Conservation (phyloP, 306 rosid genomes). For the Parietaria judaica region DNA sequence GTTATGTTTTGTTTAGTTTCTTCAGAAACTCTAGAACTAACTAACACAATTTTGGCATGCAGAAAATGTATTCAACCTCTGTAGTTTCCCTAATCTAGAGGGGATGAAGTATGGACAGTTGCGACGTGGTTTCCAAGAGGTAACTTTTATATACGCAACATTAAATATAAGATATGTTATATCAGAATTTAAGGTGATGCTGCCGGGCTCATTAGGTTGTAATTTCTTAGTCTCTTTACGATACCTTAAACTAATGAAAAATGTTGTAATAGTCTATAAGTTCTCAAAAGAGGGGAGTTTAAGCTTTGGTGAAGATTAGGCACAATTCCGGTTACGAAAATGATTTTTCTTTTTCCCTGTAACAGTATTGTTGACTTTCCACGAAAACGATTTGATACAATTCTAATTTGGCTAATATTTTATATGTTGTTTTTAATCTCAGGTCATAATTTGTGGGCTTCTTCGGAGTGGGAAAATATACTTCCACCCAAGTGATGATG, state of each 20-base stretch:
- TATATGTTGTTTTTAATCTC: slow-evolving; percentile 29
- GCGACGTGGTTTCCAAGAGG: slow-evolving; percentile 61
- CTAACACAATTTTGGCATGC: slow-evolving; percentile 28
- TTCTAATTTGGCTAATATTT: slow-evolving; percentile 10
- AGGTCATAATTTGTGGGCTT: slow-evolving; percentile 88
- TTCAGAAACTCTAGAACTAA: slow-evolving; percentile 13
- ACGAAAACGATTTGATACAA: too few relatives aligned
- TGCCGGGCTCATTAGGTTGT: too few relatives aligned
- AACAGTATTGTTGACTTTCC: too few relatives aligned
- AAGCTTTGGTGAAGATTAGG: too few relatives aligned
- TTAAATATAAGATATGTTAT: too few relatives aligned
- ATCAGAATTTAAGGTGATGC: too few relatives aligned
- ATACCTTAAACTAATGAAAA: too few relatives aligned
- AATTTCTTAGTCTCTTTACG: too few relatives aligned
- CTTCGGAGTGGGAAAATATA: slow-evolving; percentile 67
- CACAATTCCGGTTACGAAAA: too few relatives aligned
- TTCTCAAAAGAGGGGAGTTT: too few relatives aligned
- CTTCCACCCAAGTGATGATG: slow-evolving; percentile 83
- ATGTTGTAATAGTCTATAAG: too few relatives aligned
- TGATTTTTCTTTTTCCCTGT: too few relatives aligned
- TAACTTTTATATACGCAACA: slow-evolving; percentile 10
- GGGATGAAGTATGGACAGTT: slow-evolving; percentile 64
- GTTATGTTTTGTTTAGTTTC: background rate
- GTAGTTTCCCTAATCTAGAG: slow-evolving; percentile 50
- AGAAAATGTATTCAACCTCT: slow-evolving; percentile 88